These are phyloP conservation scores for Leptodermis oblonga DNA, from an alignment of 257 asterid species.

Conservation along the genomic window DNA sequence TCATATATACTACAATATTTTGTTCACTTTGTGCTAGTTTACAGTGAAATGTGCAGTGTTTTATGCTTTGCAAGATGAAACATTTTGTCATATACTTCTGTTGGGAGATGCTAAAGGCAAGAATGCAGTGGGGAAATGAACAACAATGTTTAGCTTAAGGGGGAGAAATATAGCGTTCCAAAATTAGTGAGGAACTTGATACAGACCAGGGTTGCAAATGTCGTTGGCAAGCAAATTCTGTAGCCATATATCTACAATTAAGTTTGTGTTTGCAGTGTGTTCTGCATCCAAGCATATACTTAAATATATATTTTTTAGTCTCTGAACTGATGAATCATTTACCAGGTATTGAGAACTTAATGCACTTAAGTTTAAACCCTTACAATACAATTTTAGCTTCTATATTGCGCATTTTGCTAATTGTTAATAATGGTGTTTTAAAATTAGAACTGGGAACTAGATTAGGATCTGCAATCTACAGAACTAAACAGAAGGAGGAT, in stretches of 20 bases:
- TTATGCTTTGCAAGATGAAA: neutral
- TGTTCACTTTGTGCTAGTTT: neutral
- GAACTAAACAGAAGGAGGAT: neutral
- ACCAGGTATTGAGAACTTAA: neutral
- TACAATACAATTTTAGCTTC: neutral
- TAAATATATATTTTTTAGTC: neutral
- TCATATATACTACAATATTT: neutral
- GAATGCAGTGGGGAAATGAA: neutral
- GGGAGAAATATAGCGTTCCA: neutral
- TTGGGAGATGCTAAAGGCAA: neutral
- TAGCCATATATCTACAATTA: neutral
- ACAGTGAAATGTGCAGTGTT: neutral
- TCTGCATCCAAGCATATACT: neutral
- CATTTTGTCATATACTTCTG: neutral
- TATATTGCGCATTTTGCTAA: neutral
- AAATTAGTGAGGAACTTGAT: neutral
- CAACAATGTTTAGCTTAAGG: neutral
- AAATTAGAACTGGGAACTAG: neutral
- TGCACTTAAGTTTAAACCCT: too few relatives aligned
- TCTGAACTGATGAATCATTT: neutral
- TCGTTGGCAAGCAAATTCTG: neutral
- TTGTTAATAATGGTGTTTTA: neutral
- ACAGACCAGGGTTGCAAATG: neutral
- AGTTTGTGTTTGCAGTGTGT: neutral
- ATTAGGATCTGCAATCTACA: neutral